Conservation (phyloP, 768 basidiomycete species). For the Xerocomellus chrysenteron region DNA sequence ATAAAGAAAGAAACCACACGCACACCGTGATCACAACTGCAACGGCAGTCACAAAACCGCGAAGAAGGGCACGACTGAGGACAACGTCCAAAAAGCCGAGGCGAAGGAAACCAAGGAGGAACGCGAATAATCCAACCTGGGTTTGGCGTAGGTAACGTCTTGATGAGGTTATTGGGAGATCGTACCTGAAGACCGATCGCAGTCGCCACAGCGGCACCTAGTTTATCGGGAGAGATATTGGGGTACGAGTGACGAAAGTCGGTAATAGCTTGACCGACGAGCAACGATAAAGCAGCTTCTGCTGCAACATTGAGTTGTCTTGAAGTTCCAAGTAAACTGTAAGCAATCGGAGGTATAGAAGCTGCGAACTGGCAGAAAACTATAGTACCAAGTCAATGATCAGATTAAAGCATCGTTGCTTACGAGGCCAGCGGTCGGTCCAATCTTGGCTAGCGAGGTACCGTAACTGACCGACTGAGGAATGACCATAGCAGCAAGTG, state of each 20-base stretch:
- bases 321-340: slow-evolving; percentile 87
- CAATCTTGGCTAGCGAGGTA: slow-evolving; percentile 80
- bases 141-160: neutral
- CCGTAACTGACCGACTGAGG: slow-evolving; percentile 92
- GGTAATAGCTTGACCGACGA: slow-evolving; percentile 83
- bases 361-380: slow-evolving; percentile 63
- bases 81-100: slow-evolving; percentile 94
- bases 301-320: slow-evolving; percentile 82
- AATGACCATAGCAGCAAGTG: slow-evolving; percentile 81
- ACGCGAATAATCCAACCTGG: slow-evolving; percentile 83
- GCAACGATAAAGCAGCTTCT: slow-evolving; percentile 83
- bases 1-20: slow-evolving; percentile 26
- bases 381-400: neutral
- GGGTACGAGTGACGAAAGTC: slow-evolving; percentile 56
- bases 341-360: slow-evolving; percentile 83
- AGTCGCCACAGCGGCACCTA: slow-evolving; percentile 71
- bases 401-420: slow-evolving; percentile 24
- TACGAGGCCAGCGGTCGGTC: slow-evolving; percentile 83
- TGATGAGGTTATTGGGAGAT: neutral
- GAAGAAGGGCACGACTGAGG: slow-evolving; percentile 80
- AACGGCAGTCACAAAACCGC: slow-evolving; percentile 85
- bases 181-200: slow-evolving; percentile 81
- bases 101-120: slow-evolving; percentile 81
- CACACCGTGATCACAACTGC: slow-evolving; percentile 85
- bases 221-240: slow-evolving; percentile 40